Base-by-base conservation (phyloP, 2,329 filamentous ascomycete species). In the Byssochlamys sp. region DNA sequence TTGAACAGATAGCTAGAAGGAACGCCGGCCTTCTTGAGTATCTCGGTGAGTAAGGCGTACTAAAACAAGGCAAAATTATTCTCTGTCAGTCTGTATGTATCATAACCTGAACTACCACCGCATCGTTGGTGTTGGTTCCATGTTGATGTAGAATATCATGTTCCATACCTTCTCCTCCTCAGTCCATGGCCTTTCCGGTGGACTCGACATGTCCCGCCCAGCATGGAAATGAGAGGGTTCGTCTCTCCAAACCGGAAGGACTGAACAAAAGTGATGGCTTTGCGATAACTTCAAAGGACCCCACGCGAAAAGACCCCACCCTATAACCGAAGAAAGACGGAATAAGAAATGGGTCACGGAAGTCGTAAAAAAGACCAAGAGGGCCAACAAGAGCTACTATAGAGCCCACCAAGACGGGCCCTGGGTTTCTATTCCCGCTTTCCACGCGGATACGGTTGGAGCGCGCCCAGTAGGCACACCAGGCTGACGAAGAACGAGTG, bases 111-210 rank as follows among this genome's bases (percentile, higher is more conserved):
- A 31, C 5, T 55, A 29, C 51, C 29, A 55, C 11, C 25, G 51
- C n/a, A n/a, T 49, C 14, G 24, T 53, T 35, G 14, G 26, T 33
- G 27, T 29, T 14, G 27, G n/a, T 53, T 53, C 19, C 26, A 24
- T 53, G 27, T 45, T 9, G 52, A 11, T 19, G 26, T 19, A 31
- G 25, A 33, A 54, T 29, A 50, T 14, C 26, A 12, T 48, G 50
- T 25, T 53, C 39, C 66, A 58, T 75, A 76, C 74, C 73, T 73
- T 76, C 70, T 76, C 74, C 67, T 75, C 73, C 67, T 76, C 74
- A 33, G 71, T 71, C 74, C 74, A 76, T 68, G 69, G 69, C 63
- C 66, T 72, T 63, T 75, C 74, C 58, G 68, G 62, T 72, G 64
- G 67, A 69, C 69, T 72, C 69, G 74, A 76, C 74, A 76, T 76